These are phyloP conservation scores for Mercurialis annua DNA, from an alignment of 345 rosid species.

Conservation along the genomic window DNA sequence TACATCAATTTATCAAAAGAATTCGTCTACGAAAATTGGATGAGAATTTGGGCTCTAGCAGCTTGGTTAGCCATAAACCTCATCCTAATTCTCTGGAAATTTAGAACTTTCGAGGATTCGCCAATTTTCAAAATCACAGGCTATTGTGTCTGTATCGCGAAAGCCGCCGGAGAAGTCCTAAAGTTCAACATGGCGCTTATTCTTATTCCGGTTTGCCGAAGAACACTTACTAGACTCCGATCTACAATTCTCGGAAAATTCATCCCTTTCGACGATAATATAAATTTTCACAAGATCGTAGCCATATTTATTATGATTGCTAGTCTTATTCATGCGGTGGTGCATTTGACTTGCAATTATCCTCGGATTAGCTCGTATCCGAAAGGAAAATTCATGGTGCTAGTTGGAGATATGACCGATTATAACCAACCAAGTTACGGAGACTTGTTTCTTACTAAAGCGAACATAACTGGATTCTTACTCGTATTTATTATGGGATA, in stretches of 20 bases:
- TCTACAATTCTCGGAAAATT: constrained; percentile 49
- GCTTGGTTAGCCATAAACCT: constrained; percentile 47
- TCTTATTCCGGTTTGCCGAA: constrained; percentile 75
- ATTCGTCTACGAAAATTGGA: constrained; percentile 54
- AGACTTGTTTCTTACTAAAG: constrained; percentile 43
- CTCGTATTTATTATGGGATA: constrained; percentile 58
- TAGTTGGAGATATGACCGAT: constrained; percentile 42
- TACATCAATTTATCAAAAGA: constrained; percentile 42
- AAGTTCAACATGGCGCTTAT: constrained; percentile 90
- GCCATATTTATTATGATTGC: constrained; percentile 50
- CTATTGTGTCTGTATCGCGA: constrained; percentile 71
- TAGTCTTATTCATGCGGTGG: constrained; percentile 40
- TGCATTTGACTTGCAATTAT: constrained; percentile 65
- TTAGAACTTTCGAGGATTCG: constrained; percentile 24
- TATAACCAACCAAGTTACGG: constrained; percentile 61
- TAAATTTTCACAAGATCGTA: constrained; percentile 75
- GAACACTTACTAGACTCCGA: constrained; percentile 66
- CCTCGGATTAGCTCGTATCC: constrained; percentile 49
- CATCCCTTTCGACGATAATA: constrained; percentile 88
- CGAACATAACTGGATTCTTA: constrained; percentile 62
- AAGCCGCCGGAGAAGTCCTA: constrained; percentile 82
- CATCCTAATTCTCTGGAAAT: constrained; percentile 60
- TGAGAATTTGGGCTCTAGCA: constrained; percentile 54
- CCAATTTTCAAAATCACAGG: constrained; percentile 65
- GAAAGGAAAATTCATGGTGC: constrained; percentile 38